Percentiles rank a stretch among this genome's conserved stretches.
These are phyloP conservation scores for Ceratobasidium sp. DNA, from an alignment of 1,284 basidiomycete species.

Conservation along the genomic window DNA sequence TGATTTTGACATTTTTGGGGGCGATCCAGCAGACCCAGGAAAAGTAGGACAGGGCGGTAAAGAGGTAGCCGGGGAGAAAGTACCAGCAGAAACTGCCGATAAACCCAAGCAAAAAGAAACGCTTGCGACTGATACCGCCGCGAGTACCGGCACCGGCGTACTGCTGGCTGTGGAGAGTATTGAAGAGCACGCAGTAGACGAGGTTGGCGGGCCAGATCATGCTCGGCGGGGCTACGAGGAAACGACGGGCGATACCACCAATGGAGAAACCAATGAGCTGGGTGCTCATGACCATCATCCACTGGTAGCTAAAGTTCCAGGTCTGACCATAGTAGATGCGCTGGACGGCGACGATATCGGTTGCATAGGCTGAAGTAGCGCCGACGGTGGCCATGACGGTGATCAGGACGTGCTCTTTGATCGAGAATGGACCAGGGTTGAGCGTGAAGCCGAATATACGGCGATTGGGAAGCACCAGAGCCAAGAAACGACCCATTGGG, in stretches of 20 bases:
- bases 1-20: slow-evolving; percentile 64
- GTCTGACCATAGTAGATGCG: slow-evolving; percentile 65
- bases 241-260: slow-evolving; percentile 68
- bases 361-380: slow-evolving; percentile 53
- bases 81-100: slow-evolving; percentile 75
- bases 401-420: too few relatives aligned
- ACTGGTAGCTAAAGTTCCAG: slow-evolving; percentile 56
- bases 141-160: slow-evolving; percentile 73
- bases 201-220: slow-evolving; percentile 85
- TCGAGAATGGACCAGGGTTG: slow-evolving; percentile 79
- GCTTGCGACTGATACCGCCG: slow-evolving; percentile 71
- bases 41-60: slow-evolving; percentile 73
- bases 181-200: slow-evolving; percentile 68
- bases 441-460: slow-evolving; percentile 63
- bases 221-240: slow-evolving; percentile 77
- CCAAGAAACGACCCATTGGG: slow-evolving; percentile 66
- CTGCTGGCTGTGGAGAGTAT: slow-evolving; percentile 72
- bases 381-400: slow-evolving; percentile 56
- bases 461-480: slow-evolving; percentile 62
- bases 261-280: slow-evolving; percentile 77
- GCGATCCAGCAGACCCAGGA: slow-evolving; percentile 83
- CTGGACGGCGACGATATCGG: slow-evolving; percentile 71
- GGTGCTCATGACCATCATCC: slow-evolving; percentile 71
- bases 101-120: slow-evolving; percentile 79
- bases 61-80: slow-evolving; percentile 77